Evolutionary conservation across 2,329 filamentous ascomycete genomes (phyloP).

Genomic region (Neurospora sp.): DNA sequence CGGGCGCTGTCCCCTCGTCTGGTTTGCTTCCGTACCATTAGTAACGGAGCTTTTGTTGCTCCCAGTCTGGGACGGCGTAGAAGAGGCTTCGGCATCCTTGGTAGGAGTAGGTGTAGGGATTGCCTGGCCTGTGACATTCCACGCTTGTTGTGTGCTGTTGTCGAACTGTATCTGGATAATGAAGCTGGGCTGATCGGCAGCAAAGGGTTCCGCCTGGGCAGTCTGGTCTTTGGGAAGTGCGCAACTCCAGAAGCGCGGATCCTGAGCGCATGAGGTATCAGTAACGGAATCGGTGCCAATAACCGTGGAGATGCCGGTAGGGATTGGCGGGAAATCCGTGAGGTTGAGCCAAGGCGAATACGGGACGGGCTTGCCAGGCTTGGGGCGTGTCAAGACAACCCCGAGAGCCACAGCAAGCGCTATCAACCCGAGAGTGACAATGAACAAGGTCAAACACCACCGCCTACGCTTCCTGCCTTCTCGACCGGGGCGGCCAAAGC

Average conservation of each 20-base stretch:
- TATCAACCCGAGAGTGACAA: slow-evolving; percentile 42
- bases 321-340: slow-evolving; percentile 78
- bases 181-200: slow-evolving; percentile 64
- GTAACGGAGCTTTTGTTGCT: not conserved
- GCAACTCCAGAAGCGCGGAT: slow-evolving; percentile 76
- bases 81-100: slow-evolving; percentile 1
- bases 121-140: slow-evolving; percentile 35
- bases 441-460: slow-evolving; percentile 44
- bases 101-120: slow-evolving; percentile 21
- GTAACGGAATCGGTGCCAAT: slow-evolving; percentile 56
- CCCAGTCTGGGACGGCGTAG: not conserved
- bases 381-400: slow-evolving; percentile 40
- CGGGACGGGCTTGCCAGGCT: slow-evolving; percentile 19
- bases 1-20: not conserved
- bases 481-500: slow-evolving; percentile 51
- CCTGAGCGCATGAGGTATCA: slow-evolving; percentile 60
- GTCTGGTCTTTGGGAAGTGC: slow-evolving; percentile 71
- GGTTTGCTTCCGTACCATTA: not conserved
- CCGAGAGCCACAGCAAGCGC: slow-evolving; percentile 48
- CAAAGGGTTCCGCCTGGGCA: slow-evolving; percentile 49
- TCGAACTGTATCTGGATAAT: slow-evolving; percentile 69
- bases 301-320: slow-evolving; percentile 72
- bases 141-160: slow-evolving; percentile 42
- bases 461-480: slow-evolving; percentile 55
- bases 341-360: slow-evolving; percentile 67